Conservation (phyloP, 768 basidiomycete species). For the Termitomyces sp. region DNA sequence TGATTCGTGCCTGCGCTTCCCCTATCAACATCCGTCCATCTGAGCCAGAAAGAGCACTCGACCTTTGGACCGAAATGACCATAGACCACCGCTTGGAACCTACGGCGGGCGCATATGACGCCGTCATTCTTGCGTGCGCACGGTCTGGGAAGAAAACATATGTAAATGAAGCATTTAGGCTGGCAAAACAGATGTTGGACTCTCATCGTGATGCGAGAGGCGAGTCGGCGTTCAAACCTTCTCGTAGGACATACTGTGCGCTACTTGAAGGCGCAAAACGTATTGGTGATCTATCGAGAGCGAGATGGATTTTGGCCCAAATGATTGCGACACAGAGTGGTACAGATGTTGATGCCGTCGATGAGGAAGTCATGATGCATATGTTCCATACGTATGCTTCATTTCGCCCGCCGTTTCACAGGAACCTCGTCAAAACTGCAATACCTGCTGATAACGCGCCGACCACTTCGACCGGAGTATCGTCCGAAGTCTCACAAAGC, state of each 20-base stretch:
- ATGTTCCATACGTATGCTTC: slow-evolving; percentile 86
- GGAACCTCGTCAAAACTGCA: slow-evolving; percentile 43
- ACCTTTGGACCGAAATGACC: slow-evolving; percentile 93
- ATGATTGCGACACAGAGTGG: slow-evolving; percentile 45
- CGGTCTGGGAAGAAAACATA: slow-evolving; percentile 56
- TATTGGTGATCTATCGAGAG: slow-evolving; percentile 75
- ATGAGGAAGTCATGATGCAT: slow-evolving; percentile 75
- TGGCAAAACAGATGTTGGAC: slow-evolving; percentile 87
- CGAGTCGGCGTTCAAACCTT: slow-evolving; percentile 53
- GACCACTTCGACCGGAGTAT: neutral
- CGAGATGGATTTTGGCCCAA: slow-evolving; percentile 90
- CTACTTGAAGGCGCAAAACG: slow-evolving; percentile 90
- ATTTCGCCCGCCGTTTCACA: slow-evolving; percentile 67
- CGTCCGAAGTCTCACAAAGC: neutral
- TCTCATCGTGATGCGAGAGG: slow-evolving; percentile 64
- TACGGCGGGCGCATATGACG: slow-evolving; percentile 69
- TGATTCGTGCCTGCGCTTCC: slow-evolving; percentile 85
- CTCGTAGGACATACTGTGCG: slow-evolving; percentile 69
- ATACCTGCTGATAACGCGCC: neutral
- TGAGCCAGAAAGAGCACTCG: slow-evolving; percentile 88
- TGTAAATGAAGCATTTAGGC: slow-evolving; percentile 78
- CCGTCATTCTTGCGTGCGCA: slow-evolving; percentile 79
- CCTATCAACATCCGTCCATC: slow-evolving; percentile 43
- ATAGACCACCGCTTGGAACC: slow-evolving; percentile 62
- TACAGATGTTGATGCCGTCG: slow-evolving; percentile 28